These are phyloP conservation scores for Eucalyptus cloeziana DNA, from an alignment of 345 rosid genomes.

Conservation along the genomic window DNA sequence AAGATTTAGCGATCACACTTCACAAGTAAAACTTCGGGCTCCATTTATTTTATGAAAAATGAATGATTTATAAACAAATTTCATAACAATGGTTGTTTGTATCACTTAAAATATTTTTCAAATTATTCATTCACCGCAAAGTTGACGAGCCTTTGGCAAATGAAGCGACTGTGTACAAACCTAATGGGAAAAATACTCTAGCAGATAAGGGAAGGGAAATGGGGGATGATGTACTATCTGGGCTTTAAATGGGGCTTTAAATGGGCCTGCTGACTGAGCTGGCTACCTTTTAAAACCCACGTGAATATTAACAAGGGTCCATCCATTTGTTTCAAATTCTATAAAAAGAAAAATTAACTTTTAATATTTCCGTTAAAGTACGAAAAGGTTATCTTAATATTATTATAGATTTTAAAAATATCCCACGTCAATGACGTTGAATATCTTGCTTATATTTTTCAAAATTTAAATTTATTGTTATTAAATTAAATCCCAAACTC, in stretches of 20 bases:
- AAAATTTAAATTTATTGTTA: accelerated
- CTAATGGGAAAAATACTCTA: background rate
- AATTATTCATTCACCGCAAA: too few species aligned
- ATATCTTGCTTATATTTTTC: background rate
- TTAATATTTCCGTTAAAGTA: background rate
- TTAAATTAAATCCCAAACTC: background rate
- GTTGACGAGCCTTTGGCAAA: too few species aligned
- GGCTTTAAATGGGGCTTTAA: background rate
- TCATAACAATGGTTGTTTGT: accelerated
- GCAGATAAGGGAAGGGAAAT: background rate
- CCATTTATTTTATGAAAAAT: too few species aligned
- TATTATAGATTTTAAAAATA: background rate
- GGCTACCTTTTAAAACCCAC: background rate
- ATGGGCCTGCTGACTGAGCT: background rate
- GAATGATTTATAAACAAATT: accelerated
- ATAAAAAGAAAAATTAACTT: background rate
- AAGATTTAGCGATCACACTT: background rate
- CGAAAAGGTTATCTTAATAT: background rate
- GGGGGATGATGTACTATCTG: background rate
- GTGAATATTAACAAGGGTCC: background rate
- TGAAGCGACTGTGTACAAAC: background rate
- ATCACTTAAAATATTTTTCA: too few species aligned
- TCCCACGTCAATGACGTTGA: background rate
- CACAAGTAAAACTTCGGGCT: background rate
- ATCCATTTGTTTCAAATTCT: background rate